phyloP scores from a whole-genome alignment of 805 yeast species.

The Wickerhamomyces ciferrii region DNA sequence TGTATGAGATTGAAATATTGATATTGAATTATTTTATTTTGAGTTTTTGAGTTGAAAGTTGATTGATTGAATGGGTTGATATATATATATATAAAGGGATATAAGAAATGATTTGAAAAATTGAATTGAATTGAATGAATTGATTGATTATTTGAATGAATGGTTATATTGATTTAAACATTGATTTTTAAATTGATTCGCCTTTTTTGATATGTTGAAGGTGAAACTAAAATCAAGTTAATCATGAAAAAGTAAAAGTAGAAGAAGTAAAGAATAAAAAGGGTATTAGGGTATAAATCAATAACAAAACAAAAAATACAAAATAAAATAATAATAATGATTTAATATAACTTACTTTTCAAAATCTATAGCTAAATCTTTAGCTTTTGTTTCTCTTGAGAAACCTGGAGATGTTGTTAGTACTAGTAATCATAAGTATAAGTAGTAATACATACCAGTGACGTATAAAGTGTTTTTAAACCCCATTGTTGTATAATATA shows the following conservation, averaged over 20 bases:
- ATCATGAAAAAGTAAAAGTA: conserved; percentile 1
- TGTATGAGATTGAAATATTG: background rate
- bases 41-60: background rate
- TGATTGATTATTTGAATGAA: too few species aligned
- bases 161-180: conserved; percentile 1
- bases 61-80: background rate
- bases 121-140: background rate
- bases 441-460: conserved; percentile 29
- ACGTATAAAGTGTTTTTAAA: conserved; percentile 42
- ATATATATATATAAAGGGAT: too few species aligned
- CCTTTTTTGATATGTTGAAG: background rate
- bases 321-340: conserved; percentile 2
- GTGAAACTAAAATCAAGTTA: background rate
- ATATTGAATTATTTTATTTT: background rate
- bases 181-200: background rate
- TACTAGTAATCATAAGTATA: too few species aligned
- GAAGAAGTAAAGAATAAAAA: background rate
- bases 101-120: too few species aligned
- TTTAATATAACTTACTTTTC: conserved; percentile 44
- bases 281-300: background rate
- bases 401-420: conserved; percentile 29
- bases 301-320: conserved; percentile 1
- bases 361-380: conserved; percentile 52
- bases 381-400: conserved; percentile 46
- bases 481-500: conserved; percentile 12